Base-by-base conservation (phyloP, 208 protist species). In the Acanthamoeba culbertsoni region DNA sequence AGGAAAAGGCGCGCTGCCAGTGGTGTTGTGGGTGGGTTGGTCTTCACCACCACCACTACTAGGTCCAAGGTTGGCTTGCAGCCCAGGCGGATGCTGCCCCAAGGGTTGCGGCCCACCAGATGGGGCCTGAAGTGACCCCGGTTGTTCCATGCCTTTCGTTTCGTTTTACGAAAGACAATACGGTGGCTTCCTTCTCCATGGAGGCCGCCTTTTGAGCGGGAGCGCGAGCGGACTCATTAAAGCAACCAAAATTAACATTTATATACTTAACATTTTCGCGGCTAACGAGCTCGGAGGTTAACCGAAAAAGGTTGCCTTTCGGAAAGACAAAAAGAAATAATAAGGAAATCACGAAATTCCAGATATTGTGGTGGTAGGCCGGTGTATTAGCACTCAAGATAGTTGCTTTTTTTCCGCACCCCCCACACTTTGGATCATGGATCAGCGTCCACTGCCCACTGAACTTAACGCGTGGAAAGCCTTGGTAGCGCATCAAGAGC, bases 401-500 rank as follows among this genome's bases (percentile, higher is more conserved):
- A n/a, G n/a, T n/a, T n/a, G n/a, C n/a, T n/a, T n/a, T n/a, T n/a
- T n/a, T n/a, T n/a, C n/a, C 1, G 31, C 16, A 42, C 5, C 65
- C n/a, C 18, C n/a, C 26, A 75, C 3, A n/a, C 18, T 46, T 16
- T 43, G 59, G 35, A 65, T 26, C 4, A 91, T 91, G 57, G 45
- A 55, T 20, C 53, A 91, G 42, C 53, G 55, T 63, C 23, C 55
- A 26, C 23, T 63, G 23, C 55, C 55, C 23, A 63, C 55, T 23
- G 55, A 63, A 23, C 55, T 63, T 23, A 23, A 45, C 23, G 93
- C 51, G 45, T 94, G 93, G 93, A 84, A 93, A 43, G 65, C 73
- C 14, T 65, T 95, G 40, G 51, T 94, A 16, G 68, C 53, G 84
- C 94, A 94, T 53, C 73, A 93, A 28, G 88, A 91, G 84, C 43